phyloP scores from a whole-genome alignment of 495 filamentous ascomycete genomes.

The Penicillium parvum region DNA sequence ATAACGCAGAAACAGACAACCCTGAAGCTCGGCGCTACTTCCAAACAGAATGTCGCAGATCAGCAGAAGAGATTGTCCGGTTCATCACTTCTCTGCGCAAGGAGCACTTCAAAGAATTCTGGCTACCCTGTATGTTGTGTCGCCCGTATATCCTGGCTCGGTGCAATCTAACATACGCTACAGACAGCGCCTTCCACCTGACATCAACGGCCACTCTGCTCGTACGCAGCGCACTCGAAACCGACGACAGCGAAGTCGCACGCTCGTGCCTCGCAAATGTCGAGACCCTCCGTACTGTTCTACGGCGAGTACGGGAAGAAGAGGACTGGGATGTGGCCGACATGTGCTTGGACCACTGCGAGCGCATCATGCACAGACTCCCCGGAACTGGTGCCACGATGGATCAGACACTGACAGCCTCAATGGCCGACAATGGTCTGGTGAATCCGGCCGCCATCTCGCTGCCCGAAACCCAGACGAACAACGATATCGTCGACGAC shows the following conservation, averaged over 20 bases:
- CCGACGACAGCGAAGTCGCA: slow-evolving; percentile 37
- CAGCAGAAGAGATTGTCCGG: slow-evolving; percentile 50
- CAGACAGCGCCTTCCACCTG: slow-evolving; percentile 48
- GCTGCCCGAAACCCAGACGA: slow-evolving; percentile 45
- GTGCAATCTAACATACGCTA: slow-evolving; percentile 14
- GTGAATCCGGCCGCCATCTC: slow-evolving; percentile 44
- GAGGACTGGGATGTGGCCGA: slow-evolving; percentile 53
- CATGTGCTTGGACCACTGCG: slow-evolving; percentile 51
- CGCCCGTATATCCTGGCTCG: neutral
- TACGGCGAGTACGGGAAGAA: slow-evolving; percentile 48
- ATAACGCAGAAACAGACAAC: slow-evolving; percentile 40
- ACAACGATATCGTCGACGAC: slow-evolving; percentile 49
- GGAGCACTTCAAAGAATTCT: slow-evolving; percentile 46
- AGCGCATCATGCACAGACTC: slow-evolving; percentile 42
- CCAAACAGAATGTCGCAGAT: slow-evolving; percentile 45
- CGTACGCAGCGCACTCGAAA: slow-evolving; percentile 46
- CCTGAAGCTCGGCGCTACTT: slow-evolving; percentile 46
- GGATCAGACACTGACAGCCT: slow-evolving; percentile 15
- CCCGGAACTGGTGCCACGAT: slow-evolving; percentile 25
- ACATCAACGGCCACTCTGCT: slow-evolving; percentile 47
- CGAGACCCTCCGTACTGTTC: slow-evolving; percentile 37
- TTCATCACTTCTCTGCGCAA: slow-evolving; percentile 44
- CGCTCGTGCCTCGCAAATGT: slow-evolving; percentile 42
- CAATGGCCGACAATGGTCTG: slow-evolving; percentile 27
- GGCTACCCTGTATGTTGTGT: slow-evolving; percentile 40